Conservation (phyloP, 352 stramenopile species). For the Pythium utonaiense region DNA sequence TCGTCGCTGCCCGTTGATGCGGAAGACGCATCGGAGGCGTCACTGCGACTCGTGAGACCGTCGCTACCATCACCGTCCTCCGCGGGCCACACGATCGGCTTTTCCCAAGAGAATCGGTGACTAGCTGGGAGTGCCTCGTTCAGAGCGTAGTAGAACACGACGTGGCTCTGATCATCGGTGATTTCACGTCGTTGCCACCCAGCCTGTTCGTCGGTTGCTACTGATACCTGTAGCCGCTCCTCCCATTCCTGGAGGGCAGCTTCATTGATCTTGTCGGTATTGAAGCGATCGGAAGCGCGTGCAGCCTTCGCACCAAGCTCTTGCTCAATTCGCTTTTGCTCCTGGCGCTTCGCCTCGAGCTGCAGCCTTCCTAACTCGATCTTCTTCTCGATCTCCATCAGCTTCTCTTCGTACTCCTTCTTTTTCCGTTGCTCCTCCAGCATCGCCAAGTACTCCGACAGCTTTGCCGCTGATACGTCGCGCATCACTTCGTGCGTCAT, state of each 20-base stretch:
- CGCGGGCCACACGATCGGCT: slow-evolving; percentile 35
- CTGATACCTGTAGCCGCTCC: slow-evolving; percentile 37
- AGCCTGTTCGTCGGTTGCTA: slow-evolving; percentile 41
- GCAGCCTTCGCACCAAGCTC: slow-evolving; percentile 40
- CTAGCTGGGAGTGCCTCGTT: slow-evolving; percentile 41
- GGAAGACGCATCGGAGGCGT: slow-evolving; percentile 15
- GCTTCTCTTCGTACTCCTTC: slow-evolving; percentile 49
- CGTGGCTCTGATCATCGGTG: slow-evolving; percentile 35
- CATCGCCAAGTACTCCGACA: slow-evolving; percentile 42
- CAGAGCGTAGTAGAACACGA: slow-evolving; percentile 67
- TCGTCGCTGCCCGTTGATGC: slow-evolving; percentile 5
- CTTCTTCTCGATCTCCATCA: slow-evolving; percentile 64
- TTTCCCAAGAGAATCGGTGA: slow-evolving; percentile 49
- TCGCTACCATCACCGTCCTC: slow-evolving; percentile 12
- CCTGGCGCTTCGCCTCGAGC: slow-evolving; percentile 56
- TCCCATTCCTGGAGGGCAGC: slow-evolving; percentile 43
- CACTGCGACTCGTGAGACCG: slow-evolving; percentile 17
- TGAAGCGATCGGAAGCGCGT: slow-evolving; percentile 24
- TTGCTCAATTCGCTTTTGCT: slow-evolving; percentile 59
- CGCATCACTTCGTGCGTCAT: slow-evolving; percentile 57
- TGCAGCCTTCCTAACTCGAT: slow-evolving; percentile 50
- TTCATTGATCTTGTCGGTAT: slow-evolving; percentile 23
- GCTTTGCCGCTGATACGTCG: slow-evolving; percentile 38
- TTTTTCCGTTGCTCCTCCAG: slow-evolving; percentile 38
- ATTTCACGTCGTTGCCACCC: slow-evolving; percentile 65